Evolutionary conservation across 1,139 yeast genomes (phyloP).

Genomic region (Barnettozyma hawaiiensis): DNA sequence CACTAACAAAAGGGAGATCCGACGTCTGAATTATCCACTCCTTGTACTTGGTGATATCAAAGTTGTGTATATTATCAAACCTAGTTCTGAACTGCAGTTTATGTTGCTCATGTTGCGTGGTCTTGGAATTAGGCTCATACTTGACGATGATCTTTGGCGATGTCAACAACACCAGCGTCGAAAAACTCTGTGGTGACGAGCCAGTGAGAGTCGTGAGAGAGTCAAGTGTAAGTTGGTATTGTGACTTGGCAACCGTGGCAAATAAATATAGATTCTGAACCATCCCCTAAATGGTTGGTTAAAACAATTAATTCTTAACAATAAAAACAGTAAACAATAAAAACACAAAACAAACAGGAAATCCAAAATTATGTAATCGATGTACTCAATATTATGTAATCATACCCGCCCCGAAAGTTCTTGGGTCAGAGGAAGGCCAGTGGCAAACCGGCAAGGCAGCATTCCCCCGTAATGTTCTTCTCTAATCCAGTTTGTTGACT

Average conservation of each 20-base stretch:
- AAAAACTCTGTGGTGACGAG: conserved; percentile 27
- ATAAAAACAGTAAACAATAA: too few species aligned
- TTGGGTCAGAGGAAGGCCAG: too few species aligned
- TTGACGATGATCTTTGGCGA: conserved; percentile 29
- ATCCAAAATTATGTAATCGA: background rate
- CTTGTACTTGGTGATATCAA: conserved; percentile 18
- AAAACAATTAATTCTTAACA: background rate
- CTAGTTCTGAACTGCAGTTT: conserved; percentile 19
- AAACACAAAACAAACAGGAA: too few species aligned
- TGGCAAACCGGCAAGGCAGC: background rate
- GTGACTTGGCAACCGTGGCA: conserved; percentile 28
- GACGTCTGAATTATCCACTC: conserved; percentile 65
- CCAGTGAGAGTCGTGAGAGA: conserved; percentile 34
- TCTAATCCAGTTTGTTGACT: conserved; percentile 30
- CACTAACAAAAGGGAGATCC: conserved; percentile 80
- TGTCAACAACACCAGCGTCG: conserved; percentile 29
- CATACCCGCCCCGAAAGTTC: background rate
- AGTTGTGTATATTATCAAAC: background rate
- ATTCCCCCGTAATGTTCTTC: background rate
- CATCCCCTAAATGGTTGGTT: conserved; percentile 24
- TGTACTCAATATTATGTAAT: background rate
- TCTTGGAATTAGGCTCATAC: conserved; percentile 26
- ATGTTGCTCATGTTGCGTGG: conserved; percentile 22
- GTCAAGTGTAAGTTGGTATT: conserved; percentile 28
- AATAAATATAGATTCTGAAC: conserved; percentile 35